Conservation (phyloP, 2,329 filamentous ascomycete genomes). For the Penicillium sp. region DNA sequence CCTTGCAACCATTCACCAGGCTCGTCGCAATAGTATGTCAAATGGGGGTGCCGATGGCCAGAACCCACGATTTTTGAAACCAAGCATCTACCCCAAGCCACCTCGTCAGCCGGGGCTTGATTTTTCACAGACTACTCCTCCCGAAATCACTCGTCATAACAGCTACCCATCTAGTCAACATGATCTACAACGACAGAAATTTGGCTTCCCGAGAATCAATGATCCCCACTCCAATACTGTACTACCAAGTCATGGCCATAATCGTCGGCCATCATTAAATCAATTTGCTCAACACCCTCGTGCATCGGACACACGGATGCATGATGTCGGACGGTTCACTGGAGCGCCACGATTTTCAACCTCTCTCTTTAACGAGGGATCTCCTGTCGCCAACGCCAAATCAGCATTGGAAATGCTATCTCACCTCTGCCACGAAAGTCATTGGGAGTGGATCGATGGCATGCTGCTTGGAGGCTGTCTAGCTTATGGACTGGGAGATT, state of each 20-base stretch:
- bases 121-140: constrained; percentile 39
- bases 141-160: constrained; percentile 32
- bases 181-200: constrained; percentile 26
- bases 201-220: constrained; percentile 11
- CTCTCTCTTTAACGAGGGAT: constrained; percentile 34
- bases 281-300: constrained; percentile 26
- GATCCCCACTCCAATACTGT: constrained; percentile 18
- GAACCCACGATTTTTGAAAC: constrained; percentile 49
- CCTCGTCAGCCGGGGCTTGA: constrained; percentile 57
- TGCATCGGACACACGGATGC: constrained; percentile 29
- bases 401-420: constrained; percentile 71
- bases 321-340: constrained; percentile 33
- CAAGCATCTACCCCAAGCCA: constrained; percentile 62
- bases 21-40: constrained; percentile 48
- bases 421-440: constrained; percentile 73
- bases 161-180: constrained; percentile 40
- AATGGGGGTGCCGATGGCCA: constrained; percentile 44
- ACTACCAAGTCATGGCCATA: constrained; percentile 14
- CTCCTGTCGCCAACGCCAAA: constrained; percentile 59
- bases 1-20: constrained; percentile 63
- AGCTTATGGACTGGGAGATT: constrained; percentile 84
- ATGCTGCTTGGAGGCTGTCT: constrained; percentile 89
- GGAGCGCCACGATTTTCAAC: constrained; percentile 35
- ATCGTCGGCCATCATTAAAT: constrained; percentile 26
- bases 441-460: constrained; percentile 89